Base-by-base conservation (phyloP, 2,329 filamentous ascomycete genomes). In the Beauveria rudraprayagi region DNA sequence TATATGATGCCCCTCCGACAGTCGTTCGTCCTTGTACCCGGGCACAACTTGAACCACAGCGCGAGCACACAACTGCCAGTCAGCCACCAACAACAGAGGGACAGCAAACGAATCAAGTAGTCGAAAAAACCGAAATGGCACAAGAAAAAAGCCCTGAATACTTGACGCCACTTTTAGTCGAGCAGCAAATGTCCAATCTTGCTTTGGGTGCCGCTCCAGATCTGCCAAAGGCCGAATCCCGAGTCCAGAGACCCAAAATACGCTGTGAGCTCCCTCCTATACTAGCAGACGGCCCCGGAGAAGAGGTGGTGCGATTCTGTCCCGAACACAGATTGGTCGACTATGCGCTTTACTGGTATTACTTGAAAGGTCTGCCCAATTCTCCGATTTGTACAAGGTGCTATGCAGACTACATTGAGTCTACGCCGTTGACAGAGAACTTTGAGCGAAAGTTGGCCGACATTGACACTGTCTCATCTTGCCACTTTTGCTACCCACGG, bases 361-460 rank as follows among this genome's bases (percentile, higher is more conserved):
- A 64, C 1, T 53, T 70, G 1, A 61, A 63, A 2, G 66, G 68
- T 3, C 40, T 67, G 3, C 69, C 72, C 0, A 64, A 68, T 1
- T 76, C 71, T 26, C 61, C 71, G 3, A 67, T 78, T 40, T 80
- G 77, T 63, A 76, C 75, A 1, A 66, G 70, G 24, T 80, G 78
- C 63, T 73, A 77, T 40, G 68, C 70, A 6, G 73, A 76, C 34
- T 59, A 76, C 61, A 71, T 80, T 14, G 62, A 69, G 24, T 24
- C 58, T 0, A 76, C 73, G 0, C 50, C 46, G 0, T 68, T 78
- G 3, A 66, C 68, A 0, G 19, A 55, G 0, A 58, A 68, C 0
- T 78, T 80, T 41, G 60, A 0, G 40, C 60, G 4, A 59, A 64
- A 63, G 52, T 68, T 60, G 37, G 67, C 59, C 58, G 71, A 28